A percentile compares a stretch with the other conserved stretches of the same genome.
phyloP scores from a whole-genome alignment of 2,329 filamentous ascomycete species.

The Plenodomus lindquistii region DNA sequence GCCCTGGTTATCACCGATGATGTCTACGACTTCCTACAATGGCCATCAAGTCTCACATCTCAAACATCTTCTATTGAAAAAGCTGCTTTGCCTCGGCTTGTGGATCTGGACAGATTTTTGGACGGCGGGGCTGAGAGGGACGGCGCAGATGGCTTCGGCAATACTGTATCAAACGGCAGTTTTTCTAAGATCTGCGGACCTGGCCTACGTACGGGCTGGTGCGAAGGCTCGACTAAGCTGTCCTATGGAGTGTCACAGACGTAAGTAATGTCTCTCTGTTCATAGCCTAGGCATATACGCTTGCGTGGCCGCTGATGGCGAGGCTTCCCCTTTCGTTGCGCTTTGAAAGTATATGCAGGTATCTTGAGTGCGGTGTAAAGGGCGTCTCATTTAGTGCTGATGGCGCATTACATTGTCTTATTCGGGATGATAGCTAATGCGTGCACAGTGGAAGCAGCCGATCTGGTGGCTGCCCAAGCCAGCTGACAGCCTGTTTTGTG shows the following conservation, averaged over 20 bases:
- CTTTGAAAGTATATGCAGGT: too few species aligned
- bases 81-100: constrained; percentile 68
- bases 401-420: constrained; percentile 6
- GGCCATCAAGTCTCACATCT: constrained; percentile 56
- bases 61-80: constrained; percentile 37
- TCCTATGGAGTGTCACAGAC: constrained; percentile 62
- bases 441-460: constrained; percentile 56
- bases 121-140: constrained; percentile 57
- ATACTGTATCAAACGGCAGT: constrained; percentile 82
- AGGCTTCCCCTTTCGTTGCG: too few species aligned
- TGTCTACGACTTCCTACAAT: constrained; percentile 91
- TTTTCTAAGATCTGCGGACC: constrained; percentile 89
- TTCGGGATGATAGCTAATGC: constrained; percentile 23
- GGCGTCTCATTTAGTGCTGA: constrained; percentile 4
- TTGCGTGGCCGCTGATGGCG: neutral
- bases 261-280: constrained; percentile 46
- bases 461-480: constrained; percentile 64
- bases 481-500: constrained; percentile 62
- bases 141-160: constrained; percentile 68
- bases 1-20: constrained; percentile 87
- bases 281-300: neutral
- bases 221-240: constrained; percentile 69
- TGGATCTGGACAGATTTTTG: constrained; percentile 75
- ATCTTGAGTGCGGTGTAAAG: constrained; percentile 1
- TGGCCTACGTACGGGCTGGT: constrained; percentile 85